Percentiles rank a stretch among this genome's conserved stretches.
phyloP scores from a whole-genome alignment of 257 asterid genomes.

The Hygrophila difformis region DNA sequence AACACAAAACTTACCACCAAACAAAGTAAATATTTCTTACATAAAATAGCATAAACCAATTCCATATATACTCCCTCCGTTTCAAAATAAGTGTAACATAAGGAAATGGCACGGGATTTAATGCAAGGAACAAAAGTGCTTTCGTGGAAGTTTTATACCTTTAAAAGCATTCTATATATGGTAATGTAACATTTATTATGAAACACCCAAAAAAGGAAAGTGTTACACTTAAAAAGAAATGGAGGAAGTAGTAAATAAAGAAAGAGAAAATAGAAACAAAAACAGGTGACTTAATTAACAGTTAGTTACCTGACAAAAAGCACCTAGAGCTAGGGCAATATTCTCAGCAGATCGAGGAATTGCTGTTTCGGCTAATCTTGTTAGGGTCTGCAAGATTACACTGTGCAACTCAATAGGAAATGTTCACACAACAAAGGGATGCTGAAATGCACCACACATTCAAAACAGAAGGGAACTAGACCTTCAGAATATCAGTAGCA shows the following conservation, averaged over 20 bases:
- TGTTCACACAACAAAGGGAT: conserved; percentile 4
- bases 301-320: conserved; percentile 62
- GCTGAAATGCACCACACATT: conserved; percentile 8
- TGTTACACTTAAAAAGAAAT: too few species aligned
- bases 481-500: conserved; percentile 80
- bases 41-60: neutral
- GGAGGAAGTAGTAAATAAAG: conserved; percentile 6
- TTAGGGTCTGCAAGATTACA: conserved; percentile 38
- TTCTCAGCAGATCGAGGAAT: conserved; percentile 88
- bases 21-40: neutral
- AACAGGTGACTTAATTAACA: too few species aligned
- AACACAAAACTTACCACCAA: too few species aligned
- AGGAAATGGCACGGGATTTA: too few species aligned
- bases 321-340: conserved; percentile 80
- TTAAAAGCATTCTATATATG: too few species aligned
- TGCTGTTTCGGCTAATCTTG: conserved; percentile 53
- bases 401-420: conserved; percentile 10
- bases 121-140: too few species aligned
- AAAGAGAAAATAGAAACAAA: too few species aligned
- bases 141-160: too few species aligned
- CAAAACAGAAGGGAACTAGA: conserved; percentile 17
- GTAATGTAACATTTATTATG: too few species aligned
- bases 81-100: too few species aligned
- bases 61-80: too few species aligned
- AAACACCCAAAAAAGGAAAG: too few species aligned